These are phyloP conservation scores for Strobilomyces echinocephalus DNA, from an alignment of 768 basidiomycete species.

Conservation along the genomic window DNA sequence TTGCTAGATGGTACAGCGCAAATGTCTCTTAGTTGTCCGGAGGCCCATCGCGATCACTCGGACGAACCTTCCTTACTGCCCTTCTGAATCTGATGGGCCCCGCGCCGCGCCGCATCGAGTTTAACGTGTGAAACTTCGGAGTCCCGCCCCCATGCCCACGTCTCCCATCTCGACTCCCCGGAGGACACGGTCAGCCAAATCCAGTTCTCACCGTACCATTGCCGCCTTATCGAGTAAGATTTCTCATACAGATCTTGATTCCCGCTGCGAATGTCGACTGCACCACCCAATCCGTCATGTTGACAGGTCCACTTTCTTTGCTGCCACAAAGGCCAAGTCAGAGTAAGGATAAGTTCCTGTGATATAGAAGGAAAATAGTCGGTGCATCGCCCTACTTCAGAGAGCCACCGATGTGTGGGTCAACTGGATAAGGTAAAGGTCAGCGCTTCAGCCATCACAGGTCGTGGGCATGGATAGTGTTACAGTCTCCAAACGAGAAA, in stretches of 20 bases:
- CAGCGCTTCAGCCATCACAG: not conserved
- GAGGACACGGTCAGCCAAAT: not conserved
- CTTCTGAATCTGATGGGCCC: conserved; percentile 16
- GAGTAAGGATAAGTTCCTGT: not conserved
- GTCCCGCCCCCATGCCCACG: not conserved
- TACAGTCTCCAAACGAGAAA: not conserved
- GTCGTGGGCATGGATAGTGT: not conserved
- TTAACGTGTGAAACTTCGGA: not conserved
- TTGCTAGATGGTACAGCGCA: not conserved
- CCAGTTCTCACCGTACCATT: not conserved
- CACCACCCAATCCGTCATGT: too few species aligned
- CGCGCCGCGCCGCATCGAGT: conserved; percentile 6
- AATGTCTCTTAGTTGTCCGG: conserved; percentile 10
- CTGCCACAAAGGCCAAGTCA: not conserved
- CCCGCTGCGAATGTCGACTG: not conserved
- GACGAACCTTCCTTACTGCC: conserved; percentile 13
- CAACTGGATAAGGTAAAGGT: not conserved
- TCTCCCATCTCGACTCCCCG: not conserved
- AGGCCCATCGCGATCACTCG: conserved; percentile 15
- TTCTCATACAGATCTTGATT: not conserved
- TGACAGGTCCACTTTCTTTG: not conserved
- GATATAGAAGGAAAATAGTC: not conserved
- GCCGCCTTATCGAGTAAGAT: not conserved
- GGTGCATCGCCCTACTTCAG: not conserved
- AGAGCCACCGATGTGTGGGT: not conserved